These are phyloP conservation scores for Leptographium lundbergii DNA, from an alignment of 2,329 filamentous ascomycete species.

Conservation along the genomic window DNA sequence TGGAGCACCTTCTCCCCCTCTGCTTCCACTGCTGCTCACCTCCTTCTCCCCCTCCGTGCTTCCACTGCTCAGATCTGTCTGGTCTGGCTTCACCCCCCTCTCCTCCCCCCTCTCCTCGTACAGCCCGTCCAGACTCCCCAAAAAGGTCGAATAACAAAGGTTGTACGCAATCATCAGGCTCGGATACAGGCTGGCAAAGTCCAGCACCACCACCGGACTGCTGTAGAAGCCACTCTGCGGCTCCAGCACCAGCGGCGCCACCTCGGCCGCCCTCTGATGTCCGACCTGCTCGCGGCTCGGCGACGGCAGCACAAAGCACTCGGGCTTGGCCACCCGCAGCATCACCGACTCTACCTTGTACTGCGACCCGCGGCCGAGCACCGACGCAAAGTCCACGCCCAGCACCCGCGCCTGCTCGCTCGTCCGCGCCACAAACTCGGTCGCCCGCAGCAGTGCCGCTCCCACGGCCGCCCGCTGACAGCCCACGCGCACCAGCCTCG, in stretches of 20 bases:
- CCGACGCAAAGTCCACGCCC: conserved; percentile 92
- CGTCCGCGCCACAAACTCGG: conserved; percentile 77
- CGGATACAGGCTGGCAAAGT: conserved; percentile 93
- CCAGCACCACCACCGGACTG: conserved; percentile 77
- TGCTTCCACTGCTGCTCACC: too few species aligned
- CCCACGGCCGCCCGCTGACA: conserved; percentile 63
- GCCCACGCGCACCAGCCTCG: conserved; percentile 69
- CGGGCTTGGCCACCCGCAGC: conserved; percentile 96
- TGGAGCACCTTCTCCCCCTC: too few species aligned
- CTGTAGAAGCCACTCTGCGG: conserved; percentile 90
- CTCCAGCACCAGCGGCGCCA: conserved; percentile 92
- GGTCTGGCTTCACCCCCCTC: neutral
- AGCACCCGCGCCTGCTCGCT: conserved; percentile 89
- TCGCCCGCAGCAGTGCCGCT: conserved; percentile 80
- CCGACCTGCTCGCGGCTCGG: conserved; percentile 88
- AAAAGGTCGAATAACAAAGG: conserved; percentile 94
- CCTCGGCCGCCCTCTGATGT: conserved; percentile 86
- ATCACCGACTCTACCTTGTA: conserved; percentile 99
- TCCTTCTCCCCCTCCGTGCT: too few species aligned
- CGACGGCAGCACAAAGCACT: conserved; percentile 83
- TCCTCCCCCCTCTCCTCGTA: conserved; percentile 2
- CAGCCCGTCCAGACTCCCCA: conserved; percentile 53
- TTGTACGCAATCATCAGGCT: conserved; percentile 99
- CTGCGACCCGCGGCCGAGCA: conserved; percentile 88
- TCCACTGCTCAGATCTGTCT: neutral